phyloP scores from a whole-genome alignment of 495 filamentous ascomycete genomes.

The Aspergillus sclerotioniger region DNA sequence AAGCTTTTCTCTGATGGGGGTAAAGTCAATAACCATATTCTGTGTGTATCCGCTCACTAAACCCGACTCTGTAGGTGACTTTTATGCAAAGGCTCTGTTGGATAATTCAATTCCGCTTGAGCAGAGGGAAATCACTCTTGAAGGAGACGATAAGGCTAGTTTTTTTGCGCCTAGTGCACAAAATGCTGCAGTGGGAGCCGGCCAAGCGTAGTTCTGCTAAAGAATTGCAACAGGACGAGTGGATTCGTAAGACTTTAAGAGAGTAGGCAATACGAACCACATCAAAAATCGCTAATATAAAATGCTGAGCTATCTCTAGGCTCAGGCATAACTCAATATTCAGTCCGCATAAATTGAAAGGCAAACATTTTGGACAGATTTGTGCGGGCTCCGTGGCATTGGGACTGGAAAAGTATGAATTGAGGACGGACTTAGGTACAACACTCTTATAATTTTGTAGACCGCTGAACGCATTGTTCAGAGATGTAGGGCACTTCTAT shows the following conservation, averaged over 20 bases:
- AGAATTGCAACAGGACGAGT: slow-evolving; percentile 28
- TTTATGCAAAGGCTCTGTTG: slow-evolving; percentile 9
- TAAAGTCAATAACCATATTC: not conserved
- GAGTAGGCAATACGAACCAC: too few species aligned
- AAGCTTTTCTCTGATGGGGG: slow-evolving; percentile 21
- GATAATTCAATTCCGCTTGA: slow-evolving; percentile 29
- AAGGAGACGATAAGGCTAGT: slow-evolving; percentile 19
- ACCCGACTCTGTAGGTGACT: slow-evolving; percentile 18
- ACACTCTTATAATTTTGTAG: too few species aligned
- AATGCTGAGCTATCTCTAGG: too few species aligned
- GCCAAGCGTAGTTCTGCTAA: slow-evolving; percentile 25
- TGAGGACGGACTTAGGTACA: too few species aligned
- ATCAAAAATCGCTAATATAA: too few species aligned
- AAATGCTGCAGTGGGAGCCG: slow-evolving; percentile 37
- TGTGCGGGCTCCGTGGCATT: too few species aligned
- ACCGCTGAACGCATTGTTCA: too few species aligned
- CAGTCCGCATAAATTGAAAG: too few species aligned
- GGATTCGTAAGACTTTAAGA: slow-evolving; percentile 14
- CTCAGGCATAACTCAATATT: too few species aligned
- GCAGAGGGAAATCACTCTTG: slow-evolving; percentile 24
- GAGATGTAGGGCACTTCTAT: too few species aligned
- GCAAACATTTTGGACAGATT: too few species aligned
- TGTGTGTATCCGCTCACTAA: not conserved
- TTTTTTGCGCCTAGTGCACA: slow-evolving; percentile 38
- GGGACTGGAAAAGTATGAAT: too few species aligned